Evolutionary conservation across 176 grass and related monocot genomes (phyloP).

Genomic region (Oryza punctata): DNA sequence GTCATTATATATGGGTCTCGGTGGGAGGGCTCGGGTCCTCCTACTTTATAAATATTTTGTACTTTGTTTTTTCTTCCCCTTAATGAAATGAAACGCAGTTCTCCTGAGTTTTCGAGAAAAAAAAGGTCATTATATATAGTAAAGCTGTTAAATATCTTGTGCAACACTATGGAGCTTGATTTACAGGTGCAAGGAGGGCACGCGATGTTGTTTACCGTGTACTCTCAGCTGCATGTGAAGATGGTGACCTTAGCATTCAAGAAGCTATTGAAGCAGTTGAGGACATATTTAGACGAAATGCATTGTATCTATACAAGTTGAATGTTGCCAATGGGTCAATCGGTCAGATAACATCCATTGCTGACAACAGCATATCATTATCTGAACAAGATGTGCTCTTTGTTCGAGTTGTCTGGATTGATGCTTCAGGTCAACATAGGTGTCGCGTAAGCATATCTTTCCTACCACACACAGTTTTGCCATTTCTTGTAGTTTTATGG

Average conservation of each 20-base stretch:
- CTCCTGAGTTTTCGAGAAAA: too few species aligned
- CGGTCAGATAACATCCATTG: slow-evolving; percentile 33
- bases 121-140: slow-evolving; percentile 10
- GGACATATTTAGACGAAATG: slow-evolving; percentile 88
- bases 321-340: slow-evolving; percentile 54
- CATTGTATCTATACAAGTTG: slow-evolving; percentile 77
- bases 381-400: slow-evolving; percentile 65
- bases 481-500: slow-evolving; percentile 12
- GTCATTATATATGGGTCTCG: slow-evolving; percentile 11
- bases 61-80: too few species aligned
- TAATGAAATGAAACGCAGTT: too few species aligned
- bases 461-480: neutral
- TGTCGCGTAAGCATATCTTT: slow-evolving; percentile 77
- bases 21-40: too few species aligned
- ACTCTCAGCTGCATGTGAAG: slow-evolving; percentile 73
- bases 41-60: too few species aligned
- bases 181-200: slow-evolving; percentile 76
- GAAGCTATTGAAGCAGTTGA: slow-evolving; percentile 81
- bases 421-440: slow-evolving; percentile 92
- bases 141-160: slow-evolving; percentile 20
- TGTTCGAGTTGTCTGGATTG: slow-evolving; percentile 85
- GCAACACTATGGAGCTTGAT: slow-evolving; percentile 19
- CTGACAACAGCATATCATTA: slow-evolving; percentile 27
- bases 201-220: slow-evolving; percentile 79
- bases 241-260: slow-evolving; percentile 82